Conservation (phyloP, 805 yeast species). For the Wickerhamiella kurtzmanii region DNA sequence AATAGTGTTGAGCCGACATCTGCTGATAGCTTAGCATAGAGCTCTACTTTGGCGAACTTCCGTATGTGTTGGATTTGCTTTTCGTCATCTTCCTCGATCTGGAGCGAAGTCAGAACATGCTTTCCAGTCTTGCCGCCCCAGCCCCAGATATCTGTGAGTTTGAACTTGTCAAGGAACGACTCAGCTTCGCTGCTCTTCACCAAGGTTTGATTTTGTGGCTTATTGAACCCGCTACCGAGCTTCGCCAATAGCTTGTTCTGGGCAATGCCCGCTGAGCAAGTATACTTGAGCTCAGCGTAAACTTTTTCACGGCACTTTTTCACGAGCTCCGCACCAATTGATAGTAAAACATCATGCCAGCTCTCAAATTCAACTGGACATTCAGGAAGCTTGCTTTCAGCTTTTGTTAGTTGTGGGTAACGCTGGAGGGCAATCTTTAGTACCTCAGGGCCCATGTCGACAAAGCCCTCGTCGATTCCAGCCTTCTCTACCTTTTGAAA, state of each 20-base stretch:
- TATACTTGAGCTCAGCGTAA: slow-evolving; percentile 48
- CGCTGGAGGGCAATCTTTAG: slow-evolving; percentile 30
- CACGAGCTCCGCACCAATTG: slow-evolving; percentile 53
- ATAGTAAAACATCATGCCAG: slow-evolving; percentile 71
- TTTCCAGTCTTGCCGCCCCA: slow-evolving; percentile 85
- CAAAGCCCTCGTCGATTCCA: slow-evolving; percentile 84
- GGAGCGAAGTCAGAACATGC: slow-evolving; percentile 35
- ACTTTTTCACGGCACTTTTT: slow-evolving; percentile 42
- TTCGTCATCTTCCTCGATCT: slow-evolving; percentile 32
- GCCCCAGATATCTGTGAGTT: slow-evolving; percentile 69
- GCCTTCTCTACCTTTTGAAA: slow-evolving; percentile 80
- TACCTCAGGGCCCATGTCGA: slow-evolving; percentile 66
- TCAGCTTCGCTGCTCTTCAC: slow-evolving; percentile 38
- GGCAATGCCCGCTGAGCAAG: slow-evolving; percentile 82
- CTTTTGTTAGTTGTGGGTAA: slow-evolving; percentile 35
- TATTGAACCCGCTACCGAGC: slow-evolving; percentile 68
- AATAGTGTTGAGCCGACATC: slow-evolving; percentile 42
- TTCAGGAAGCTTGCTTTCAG: slow-evolving; percentile 8
- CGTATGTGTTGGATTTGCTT: slow-evolving; percentile 39
- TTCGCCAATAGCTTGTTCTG: slow-evolving; percentile 69
- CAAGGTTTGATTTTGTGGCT: slow-evolving; percentile 79
- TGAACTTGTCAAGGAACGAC: slow-evolving; percentile 45
- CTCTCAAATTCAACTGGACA: slow-evolving; percentile 25
- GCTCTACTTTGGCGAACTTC: slow-evolving; percentile 31
- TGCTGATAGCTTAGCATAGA: slow-evolving; percentile 30